Conservation (phyloP, 345 rosid genomes). For the Ceriops tagal region DNA sequence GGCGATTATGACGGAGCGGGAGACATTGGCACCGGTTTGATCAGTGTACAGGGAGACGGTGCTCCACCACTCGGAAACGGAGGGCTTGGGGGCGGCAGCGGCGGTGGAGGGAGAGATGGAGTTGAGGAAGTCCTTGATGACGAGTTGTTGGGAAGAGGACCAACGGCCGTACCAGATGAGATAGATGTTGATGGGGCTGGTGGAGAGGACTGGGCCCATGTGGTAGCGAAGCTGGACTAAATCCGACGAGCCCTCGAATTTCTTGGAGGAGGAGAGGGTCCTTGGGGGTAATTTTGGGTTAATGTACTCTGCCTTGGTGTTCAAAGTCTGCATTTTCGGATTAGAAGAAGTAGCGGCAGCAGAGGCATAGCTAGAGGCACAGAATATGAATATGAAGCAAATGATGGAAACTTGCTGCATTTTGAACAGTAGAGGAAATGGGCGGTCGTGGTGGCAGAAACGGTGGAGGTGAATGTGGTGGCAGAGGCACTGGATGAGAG, state of each 20-base stretch:
- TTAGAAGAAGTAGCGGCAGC: conserved; percentile 3
- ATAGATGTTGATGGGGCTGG: conserved; percentile 77
- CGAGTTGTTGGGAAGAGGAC: conserved; percentile 52
- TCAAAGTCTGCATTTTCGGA: conserved; percentile 32
- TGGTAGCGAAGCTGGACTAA: conserved; percentile 85
- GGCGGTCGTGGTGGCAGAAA: background rate
- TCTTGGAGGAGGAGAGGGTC: conserved; percentile 55
- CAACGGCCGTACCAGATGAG: conserved; percentile 93
- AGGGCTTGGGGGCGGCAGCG: conserved; percentile 24
- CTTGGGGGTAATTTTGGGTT: conserved; percentile 80
- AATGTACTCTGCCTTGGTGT: conserved; percentile 25
- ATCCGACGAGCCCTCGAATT: conserved; percentile 83
- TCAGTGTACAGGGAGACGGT: conserved; percentile 84
- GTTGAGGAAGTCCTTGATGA: conserved; percentile 68
- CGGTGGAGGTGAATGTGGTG: no score
- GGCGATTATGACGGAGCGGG: conserved; percentile 62
- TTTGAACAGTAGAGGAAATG: background rate
- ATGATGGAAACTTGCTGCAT: background rate
- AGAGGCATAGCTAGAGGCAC: background rate
- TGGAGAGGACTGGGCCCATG: conserved; percentile 96
- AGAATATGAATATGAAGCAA: background rate
- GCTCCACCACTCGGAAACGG: conserved; percentile 90
- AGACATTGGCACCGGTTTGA: conserved; percentile 92
- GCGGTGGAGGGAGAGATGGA: conserved; percentile 57
- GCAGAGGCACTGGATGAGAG: background rate